Conservation (phyloP, 306 rosid genomes). For the Vachellia collinsii region DNA sequence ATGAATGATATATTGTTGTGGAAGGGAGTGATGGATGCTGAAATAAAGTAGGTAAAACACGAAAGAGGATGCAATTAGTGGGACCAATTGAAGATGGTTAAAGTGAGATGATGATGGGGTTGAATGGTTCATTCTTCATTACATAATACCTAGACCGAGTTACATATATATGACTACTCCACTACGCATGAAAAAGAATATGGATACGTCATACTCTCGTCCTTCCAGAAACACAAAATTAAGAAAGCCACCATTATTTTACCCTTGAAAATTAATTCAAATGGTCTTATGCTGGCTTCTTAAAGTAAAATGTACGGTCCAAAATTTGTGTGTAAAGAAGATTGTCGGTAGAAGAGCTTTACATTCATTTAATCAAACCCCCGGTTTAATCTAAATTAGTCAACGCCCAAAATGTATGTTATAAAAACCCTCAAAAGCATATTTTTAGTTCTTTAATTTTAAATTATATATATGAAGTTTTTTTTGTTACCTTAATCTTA, state of each 20-base stretch:
- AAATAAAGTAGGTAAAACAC: not conserved
- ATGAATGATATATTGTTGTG: conserved; percentile 11
- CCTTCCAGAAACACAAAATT: not conserved
- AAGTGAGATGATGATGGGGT: conserved; percentile 12
- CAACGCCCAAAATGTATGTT: too few species aligned
- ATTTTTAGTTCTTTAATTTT: too few species aligned
- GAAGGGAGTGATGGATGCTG: not conserved
- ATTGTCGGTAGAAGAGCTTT: too few species aligned
- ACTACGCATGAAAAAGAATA: not conserved
- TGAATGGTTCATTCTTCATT: conserved; percentile 8
- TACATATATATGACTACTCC: not conserved
- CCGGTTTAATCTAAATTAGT: too few species aligned
- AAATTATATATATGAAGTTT: too few species aligned
- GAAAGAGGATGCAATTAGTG: conserved; percentile 30
- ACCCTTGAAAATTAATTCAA: too few species aligned
- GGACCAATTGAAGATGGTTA: conserved; percentile 32
- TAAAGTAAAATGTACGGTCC: too few species aligned
- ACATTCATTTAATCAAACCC: too few species aligned
- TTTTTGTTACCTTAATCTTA: too few species aligned
- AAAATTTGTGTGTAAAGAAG: too few species aligned
- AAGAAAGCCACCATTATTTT: not conserved
- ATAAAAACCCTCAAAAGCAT: too few species aligned
- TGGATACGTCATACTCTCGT: not conserved
- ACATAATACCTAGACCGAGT: conserved; percentile 21
- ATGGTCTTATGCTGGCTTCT: too few species aligned